Conservation (phyloP, 2,329 filamentous ascomycete species). For the Aspergillus costaricaensis region DNA sequence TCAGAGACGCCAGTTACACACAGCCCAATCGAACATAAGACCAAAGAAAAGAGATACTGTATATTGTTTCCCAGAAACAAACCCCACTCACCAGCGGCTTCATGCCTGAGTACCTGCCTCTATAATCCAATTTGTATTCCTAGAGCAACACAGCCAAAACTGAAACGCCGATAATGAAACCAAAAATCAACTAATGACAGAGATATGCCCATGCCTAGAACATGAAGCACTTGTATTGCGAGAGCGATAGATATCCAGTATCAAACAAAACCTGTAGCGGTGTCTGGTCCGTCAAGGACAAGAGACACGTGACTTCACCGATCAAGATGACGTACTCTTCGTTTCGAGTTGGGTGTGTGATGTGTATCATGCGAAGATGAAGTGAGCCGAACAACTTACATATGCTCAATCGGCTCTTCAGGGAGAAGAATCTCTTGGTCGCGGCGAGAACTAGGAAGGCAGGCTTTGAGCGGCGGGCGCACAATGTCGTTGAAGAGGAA, state of each 20-base stretch:
- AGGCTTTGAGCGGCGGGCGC: constrained; percentile 73
- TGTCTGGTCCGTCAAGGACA: not conserved
- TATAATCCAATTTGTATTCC: not conserved
- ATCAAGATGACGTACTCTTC: not conserved
- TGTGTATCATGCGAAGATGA: not conserved
- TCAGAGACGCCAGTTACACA: too few relatives aligned
- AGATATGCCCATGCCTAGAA: not conserved
- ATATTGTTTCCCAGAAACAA: constrained; percentile 1
- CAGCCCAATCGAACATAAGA: too few relatives aligned
- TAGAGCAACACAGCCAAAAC: not conserved
- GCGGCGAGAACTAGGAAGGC: constrained; percentile 57
- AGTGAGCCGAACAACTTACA: not conserved
- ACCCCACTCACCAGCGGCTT: not conserved
- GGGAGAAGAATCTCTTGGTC: constrained; percentile 64
- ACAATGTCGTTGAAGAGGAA: constrained; percentile 95
- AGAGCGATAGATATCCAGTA: not conserved
- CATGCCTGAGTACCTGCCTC: not conserved
- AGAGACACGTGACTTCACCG: not conserved
- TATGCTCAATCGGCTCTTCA: constrained; percentile 81
- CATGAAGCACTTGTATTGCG: constrained; percentile 1
- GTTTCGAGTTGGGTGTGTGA: not conserved
- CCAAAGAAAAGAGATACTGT: not conserved
- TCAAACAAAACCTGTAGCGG: too few relatives aligned
- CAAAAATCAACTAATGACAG: too few relatives aligned
- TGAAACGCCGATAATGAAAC: not conserved